phyloP scores from a whole-genome alignment of 768 basidiomycete species.

The Boletus rubescentipes region DNA sequence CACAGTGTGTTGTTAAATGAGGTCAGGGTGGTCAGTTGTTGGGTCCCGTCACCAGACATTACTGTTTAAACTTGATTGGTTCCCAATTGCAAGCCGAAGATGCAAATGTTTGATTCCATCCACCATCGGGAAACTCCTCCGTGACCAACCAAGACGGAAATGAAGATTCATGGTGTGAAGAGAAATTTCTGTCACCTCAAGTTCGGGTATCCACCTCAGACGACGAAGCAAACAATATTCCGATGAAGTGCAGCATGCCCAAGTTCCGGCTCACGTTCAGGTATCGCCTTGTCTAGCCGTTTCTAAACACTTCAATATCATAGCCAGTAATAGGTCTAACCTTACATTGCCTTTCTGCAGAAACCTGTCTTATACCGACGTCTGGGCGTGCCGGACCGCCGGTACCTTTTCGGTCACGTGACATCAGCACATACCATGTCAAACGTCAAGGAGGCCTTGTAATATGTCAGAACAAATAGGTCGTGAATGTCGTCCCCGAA shows the following conservation, averaged over 20 bases:
- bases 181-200: neutral
- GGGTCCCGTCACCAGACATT: conserved; percentile 5
- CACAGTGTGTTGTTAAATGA: neutral
- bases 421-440: neutral
- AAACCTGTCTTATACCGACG: neutral
- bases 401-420: conserved; percentile 5
- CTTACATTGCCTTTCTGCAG: neutral
- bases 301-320: neutral
- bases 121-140: neutral
- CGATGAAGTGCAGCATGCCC: neutral
- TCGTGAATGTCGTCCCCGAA: neutral
- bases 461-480: neutral
- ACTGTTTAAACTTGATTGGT: conserved; percentile 17
- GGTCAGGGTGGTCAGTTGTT: conserved; percentile 16
- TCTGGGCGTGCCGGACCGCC: too few relatives aligned
- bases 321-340: neutral
- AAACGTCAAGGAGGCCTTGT: neutral
- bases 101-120: conserved; percentile 2
- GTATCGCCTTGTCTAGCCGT: neutral
- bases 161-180: conserved; percentile 3
- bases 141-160: conserved; percentile 10
- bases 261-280: neutral
- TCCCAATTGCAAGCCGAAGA: neutral
- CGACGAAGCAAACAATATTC: neutral
- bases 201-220: neutral